phyloP scores from a whole-genome alignment of 129 eudicot species.

The Rutidosis leptorrhynchoides region DNA sequence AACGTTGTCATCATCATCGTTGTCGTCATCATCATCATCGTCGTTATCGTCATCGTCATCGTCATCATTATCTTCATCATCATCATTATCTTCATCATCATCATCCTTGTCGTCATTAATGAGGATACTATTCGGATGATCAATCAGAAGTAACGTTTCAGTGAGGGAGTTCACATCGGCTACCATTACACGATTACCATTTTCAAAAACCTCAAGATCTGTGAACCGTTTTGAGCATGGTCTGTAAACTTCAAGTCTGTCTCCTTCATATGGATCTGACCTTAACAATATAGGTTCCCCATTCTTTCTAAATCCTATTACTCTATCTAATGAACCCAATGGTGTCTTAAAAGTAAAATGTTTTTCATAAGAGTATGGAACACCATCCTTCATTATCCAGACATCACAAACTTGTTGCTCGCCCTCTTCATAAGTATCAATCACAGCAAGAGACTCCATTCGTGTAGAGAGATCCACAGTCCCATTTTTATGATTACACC shows the following conservation, averaged over 20 bases:
- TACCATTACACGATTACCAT: too few species aligned
- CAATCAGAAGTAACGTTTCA: not conserved
- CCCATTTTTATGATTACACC: too few species aligned
- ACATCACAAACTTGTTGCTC: not conserved
- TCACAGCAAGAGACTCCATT: not conserved
- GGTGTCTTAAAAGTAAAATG: not conserved
- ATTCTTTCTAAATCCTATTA: not conserved
- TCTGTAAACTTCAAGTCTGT: too few species aligned
- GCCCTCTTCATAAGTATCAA: not conserved
- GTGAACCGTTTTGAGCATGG: not conserved
- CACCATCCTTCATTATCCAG: not conserved
- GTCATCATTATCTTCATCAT: too few species aligned
- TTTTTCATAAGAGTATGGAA: not conserved
- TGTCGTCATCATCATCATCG: too few species aligned
- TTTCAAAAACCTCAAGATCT: not conserved
- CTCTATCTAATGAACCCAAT: not conserved
- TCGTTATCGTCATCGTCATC: too few species aligned
- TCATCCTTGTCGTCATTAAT: too few species aligned
- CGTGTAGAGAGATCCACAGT: not conserved
- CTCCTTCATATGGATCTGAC: too few species aligned
- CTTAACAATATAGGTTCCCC: not conserved
- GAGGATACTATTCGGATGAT: not conserved
- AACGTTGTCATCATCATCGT: too few species aligned
- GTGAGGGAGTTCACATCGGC: not conserved
- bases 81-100: too few species aligned